Conservation (phyloP, 345 rosid species). For the Bruguiera parviflora region DNA sequence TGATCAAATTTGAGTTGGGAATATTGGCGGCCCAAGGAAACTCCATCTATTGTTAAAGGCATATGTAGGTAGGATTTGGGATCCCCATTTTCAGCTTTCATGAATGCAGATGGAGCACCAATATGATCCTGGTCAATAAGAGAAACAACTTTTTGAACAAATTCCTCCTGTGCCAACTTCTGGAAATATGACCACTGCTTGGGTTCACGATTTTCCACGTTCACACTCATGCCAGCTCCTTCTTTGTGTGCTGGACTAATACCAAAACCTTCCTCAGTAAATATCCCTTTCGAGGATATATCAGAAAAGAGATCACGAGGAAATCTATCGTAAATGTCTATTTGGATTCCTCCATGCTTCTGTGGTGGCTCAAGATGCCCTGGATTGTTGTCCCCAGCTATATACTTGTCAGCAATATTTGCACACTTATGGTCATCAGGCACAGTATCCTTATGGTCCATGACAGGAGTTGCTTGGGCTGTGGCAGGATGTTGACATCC, state of each 20-base stretch:
- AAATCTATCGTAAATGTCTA: conserved; percentile 79
- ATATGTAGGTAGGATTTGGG: conserved; percentile 31
- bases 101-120: conserved; percentile 25
- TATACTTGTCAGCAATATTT: conserved; percentile 12
- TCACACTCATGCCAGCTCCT: conserved; percentile 69
- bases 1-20: conserved; percentile 45
- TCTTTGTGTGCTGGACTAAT: conserved; percentile 38
- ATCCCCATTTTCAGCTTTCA: conserved; percentile 32
- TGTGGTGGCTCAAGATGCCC: conserved; percentile 26
- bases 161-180: conserved; percentile 68
- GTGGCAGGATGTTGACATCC: conserved; percentile 32
- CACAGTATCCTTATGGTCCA: conserved; percentile 28
- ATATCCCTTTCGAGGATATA: conserved; percentile 55
- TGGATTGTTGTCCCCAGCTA: conserved; percentile 5
- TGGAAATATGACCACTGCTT: conserved; percentile 86
- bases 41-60: conserved; percentile 37
- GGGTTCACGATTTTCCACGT: conserved; percentile 70
- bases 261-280: conserved; percentile 47
- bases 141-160: conserved; percentile 49
- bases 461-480: conserved; percentile 23
- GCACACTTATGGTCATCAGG: conserved; percentile 24
- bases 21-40: conserved; percentile 33
- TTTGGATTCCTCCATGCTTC: conserved; percentile 66
- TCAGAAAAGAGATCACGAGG: conserved; percentile 82
- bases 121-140: conserved; percentile 58